A percentile compares a stretch with the other conserved stretches of the same genome.
These are phyloP conservation scores for Russula emetica DNA, from an alignment of 768 basidiomycete genomes.

Conservation along the genomic window DNA sequence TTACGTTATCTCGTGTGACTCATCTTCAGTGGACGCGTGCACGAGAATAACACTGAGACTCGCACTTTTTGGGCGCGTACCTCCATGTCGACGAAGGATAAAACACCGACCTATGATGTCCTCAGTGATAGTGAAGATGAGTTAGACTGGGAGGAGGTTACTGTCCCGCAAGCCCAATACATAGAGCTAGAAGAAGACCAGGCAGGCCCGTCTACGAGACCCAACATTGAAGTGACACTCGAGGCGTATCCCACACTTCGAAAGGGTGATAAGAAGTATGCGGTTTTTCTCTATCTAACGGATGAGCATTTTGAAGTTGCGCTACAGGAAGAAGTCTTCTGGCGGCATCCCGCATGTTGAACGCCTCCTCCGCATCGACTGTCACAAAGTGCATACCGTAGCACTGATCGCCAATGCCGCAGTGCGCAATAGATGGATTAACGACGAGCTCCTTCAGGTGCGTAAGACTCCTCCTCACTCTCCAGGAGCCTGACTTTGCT, in stretches of 20 bases:
- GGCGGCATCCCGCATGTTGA: conserved; percentile 53
- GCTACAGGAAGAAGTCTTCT: conserved; percentile 38
- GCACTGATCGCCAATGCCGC: conserved; percentile 70
- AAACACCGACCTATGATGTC: not conserved
- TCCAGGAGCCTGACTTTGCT: conserved; percentile 18
- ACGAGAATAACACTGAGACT: not conserved
- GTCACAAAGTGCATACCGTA: conserved; percentile 88
- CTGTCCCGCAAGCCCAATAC: conserved; percentile 15
- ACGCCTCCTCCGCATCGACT: conserved; percentile 67
- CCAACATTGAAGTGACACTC: conserved; percentile 70
- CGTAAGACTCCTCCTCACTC: conserved; percentile 29
- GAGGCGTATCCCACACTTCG: conserved; percentile 41
- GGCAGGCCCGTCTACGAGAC: conserved; percentile 34
- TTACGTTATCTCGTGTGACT: not conserved
- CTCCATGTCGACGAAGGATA: conserved; percentile 12
- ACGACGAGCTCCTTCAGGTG: conserved; percentile 80
- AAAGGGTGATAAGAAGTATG: conserved; percentile 46
- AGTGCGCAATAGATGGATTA: conserved; percentile 78
- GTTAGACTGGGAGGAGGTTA: conserved; percentile 29
- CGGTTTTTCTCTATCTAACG: conserved; percentile 22
- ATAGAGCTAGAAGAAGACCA: conserved; percentile 17
- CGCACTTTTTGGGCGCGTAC: conserved; percentile 9
- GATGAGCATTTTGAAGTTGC: not conserved
- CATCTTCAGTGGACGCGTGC: not conserved
- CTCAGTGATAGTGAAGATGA: conserved; percentile 22